Percentiles rank a stretch among this genome's conserved stretches.
Evolutionary conservation across 2,329 filamentous ascomycete genomes (phyloP).

Genomic region (Orbilia blumenaviensis): DNA sequence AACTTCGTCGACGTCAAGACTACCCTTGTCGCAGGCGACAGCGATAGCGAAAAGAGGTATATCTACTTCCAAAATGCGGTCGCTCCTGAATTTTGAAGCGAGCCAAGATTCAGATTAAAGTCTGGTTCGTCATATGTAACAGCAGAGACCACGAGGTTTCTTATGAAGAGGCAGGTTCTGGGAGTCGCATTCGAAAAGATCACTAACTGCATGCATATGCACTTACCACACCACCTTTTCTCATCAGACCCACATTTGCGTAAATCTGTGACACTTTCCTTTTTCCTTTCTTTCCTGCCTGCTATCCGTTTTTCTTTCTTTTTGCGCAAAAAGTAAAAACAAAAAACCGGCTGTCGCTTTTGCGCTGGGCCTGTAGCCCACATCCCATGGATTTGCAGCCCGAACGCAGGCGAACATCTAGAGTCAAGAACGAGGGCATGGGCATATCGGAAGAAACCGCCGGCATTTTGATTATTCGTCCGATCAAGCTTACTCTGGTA

Average conservation of each 20-base stretch:
- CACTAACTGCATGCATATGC: slow-evolving; percentile 42
- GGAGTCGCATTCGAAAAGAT: slow-evolving; percentile 24
- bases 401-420: slow-evolving; percentile 28
- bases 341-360: slow-evolving; percentile 7
- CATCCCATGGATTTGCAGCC: neutral
- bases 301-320: slow-evolving; percentile 15
- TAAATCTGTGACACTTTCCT: slow-evolving; percentile 7
- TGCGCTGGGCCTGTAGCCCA: slow-evolving; percentile 4
- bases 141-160: slow-evolving; percentile 42
- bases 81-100: neutral
- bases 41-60: neutral
- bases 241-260: slow-evolving; percentile 29
- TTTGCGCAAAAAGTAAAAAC: slow-evolving; percentile 43
- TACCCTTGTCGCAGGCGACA: neutral
- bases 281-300: neutral
- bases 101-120: slow-evolving; percentile 27
- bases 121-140: slow-evolving; percentile 46
- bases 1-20: slow-evolving; percentile 2
- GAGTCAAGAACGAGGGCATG: slow-evolving; percentile 6
- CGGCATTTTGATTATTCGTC: slow-evolving; percentile 38
- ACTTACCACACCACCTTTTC: slow-evolving; percentile 50
- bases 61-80: neutral
- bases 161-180: slow-evolving; percentile 21
- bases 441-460: slow-evolving; percentile 47
- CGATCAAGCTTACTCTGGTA: slow-evolving; percentile 13